Base-by-base conservation (phyloP, 306 rosid species). In the Glycine tomentella region DNA sequence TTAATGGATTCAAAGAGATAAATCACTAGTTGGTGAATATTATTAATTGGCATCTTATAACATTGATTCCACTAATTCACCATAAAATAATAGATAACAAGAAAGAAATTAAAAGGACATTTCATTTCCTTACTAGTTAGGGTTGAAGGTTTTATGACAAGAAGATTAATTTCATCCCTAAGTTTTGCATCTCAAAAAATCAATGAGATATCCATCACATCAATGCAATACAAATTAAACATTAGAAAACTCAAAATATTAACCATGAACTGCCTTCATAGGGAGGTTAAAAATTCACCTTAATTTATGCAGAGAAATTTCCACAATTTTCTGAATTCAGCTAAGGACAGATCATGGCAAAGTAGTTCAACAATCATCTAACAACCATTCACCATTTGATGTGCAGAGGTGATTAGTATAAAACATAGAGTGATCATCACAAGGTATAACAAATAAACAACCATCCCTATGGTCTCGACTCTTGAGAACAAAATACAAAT, bases 331-430 rank as follows among this genome's bases (percentile, higher is more conserved):
- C 31, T 20, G 61, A 76, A 40, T 61, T 70, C 53, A 59, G 17
- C 58, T 7, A 69, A 69, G 65, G 65, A 57, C 25, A 76, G 38
- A 40, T 58, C 64, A 20, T 20, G 14, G 73, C 42, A 49, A 70
- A 72, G 82, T 62, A 76, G 51, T 69, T 11, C 20, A 51, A 82
- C 68, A 67, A 70, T 72, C 61, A 51, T 50, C 31, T 25, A 25
- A 25, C 31, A 25, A 25, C 31, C 45, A 69, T 17, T 69, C 69
- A 44, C n/a, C 4, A 2, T 13, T 2, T 5, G 16, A 55, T 74
- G 51, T 38, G 45, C 52, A 56, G 2, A 55, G 63, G 17, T 36
- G 49, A 58, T 48, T 13, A 58, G 72, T n/a, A 66, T 82, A 20
- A 67, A 49, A 40, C 4, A 25, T 36, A 25, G 63, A 75, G 11